Conservation (phyloP, 331 rosid species). For the Malus hybrid region DNA sequence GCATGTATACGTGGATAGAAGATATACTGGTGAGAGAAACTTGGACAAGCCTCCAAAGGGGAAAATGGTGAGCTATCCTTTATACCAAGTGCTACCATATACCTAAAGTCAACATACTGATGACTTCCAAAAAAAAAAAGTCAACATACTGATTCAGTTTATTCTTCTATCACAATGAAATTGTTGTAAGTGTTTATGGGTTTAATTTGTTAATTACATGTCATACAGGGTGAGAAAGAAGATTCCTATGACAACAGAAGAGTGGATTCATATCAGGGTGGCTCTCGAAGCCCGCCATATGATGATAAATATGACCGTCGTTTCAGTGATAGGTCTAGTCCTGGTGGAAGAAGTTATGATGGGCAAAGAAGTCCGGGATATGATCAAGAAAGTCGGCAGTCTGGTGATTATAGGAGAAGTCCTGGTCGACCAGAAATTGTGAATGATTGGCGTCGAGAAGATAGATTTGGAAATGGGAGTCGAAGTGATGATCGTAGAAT, state of each 20-base stretch:
- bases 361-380: constrained; percentile 76
- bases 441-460: constrained; percentile 92
- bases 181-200: constrained; percentile 11
- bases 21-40: constrained; percentile 65
- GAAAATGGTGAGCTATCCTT: constrained; percentile 36
- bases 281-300: constrained; percentile 78
- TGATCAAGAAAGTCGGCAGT: constrained; percentile 72
- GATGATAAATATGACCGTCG: constrained; percentile 64
- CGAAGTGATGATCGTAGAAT: constrained; percentile 59
- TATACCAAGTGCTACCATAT: background rate
- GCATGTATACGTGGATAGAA: constrained; percentile 85
- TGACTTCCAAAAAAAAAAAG: background rate
- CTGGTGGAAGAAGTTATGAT: constrained; percentile 69
- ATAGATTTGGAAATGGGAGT: constrained; percentile 69
- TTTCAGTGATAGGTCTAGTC: constrained; percentile 72
- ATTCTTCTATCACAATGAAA: background rate
- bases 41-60: constrained; percentile 69
- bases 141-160: background rate
- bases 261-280: constrained; percentile 61
- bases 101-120: background rate
- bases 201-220: constrained; percentile 18
- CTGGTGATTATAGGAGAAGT: constrained; percentile 59
- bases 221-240: constrained; percentile 80
- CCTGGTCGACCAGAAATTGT: constrained; percentile 66
- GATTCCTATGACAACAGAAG: constrained; percentile 55